Base-by-base conservation (phyloP, 169 alveolate genomes). In the Plasmodium gaboni region DNA sequence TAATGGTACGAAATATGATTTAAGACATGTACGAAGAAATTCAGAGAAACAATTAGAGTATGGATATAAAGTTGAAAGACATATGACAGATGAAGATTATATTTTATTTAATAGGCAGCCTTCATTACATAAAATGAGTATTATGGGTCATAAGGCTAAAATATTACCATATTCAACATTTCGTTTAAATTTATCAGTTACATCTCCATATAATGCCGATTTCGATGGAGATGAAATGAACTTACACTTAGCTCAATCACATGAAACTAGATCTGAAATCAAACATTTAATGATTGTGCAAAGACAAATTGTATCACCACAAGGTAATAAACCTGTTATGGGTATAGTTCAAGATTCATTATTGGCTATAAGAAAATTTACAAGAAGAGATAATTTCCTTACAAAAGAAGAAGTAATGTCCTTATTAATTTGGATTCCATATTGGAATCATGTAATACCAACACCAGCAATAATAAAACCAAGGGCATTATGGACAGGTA, bases 171-270 rank as follows among this genome's bases (percentile, higher is more conserved):
- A 97, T 92, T 97, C 99, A 28, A 99, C 99, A 8, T 98, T 99
- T 96, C 96, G 99, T 65, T 93, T 99, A 69, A 99, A 99, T 96
- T 95, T 99, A 83, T 97, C 99, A 6, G 99, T 98, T 48, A 98
- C 99, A 17, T 96, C 99, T 13, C 99, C 99, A 1, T 99, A 99
- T 95, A 99, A 99, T 95, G 99, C 99, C 2, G 99, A 99, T 92
- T 99, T 99, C 92, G 99, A 99, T 93, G 99, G 99, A 28, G 99
- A 99, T 91, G 99, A 99, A 94, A 99, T 99, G 99, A 99, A 99
- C 94, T 93, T 99, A 96, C 99, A 98, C 93, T 97, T 99, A 59
- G 99, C 99, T 24, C 99, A 99, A 95, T 94, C 99, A 48, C 98
- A 97, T 55, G 99, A 99, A 85, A 98, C 99, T 13, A 93, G 99